Base-by-base conservation (phyloP, 345 rosid species). In the Erucastrum elatum region DNA sequence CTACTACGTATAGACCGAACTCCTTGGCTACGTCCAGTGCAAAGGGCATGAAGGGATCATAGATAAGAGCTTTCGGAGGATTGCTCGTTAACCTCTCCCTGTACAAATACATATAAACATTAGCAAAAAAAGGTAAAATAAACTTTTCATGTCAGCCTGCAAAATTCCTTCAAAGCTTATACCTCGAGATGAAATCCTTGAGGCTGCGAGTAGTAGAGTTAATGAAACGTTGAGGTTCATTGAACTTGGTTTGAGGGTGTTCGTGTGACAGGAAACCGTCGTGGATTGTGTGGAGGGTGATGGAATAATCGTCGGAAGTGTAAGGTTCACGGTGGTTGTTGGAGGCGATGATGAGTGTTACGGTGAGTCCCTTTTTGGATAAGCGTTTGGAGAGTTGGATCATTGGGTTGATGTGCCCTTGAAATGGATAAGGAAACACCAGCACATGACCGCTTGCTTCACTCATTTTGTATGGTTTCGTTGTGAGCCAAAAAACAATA, bases 11-110 rank as follows among this genome's bases (percentile, higher is more conserved):
- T 49, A 81, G 12, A 37, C 65, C 78, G 35, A 72, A 68, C 26
- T 73, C 78, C 66, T 68, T 77, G 56, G 81, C 81, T 63, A 81
- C 78, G 55, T 86, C 85, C 73, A 84, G 69, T 70, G 72, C 86
- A 88, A 88, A 86, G 2, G 86, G 74, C 83, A 86, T 21, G 26
- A 78, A 17, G 11, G 89, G 80, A 67, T 89, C 89, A 68, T 89
- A 86, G 10, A 87, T 81, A 10, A 89, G 44, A 71, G 78, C 71
- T 39, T 70, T 84, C 0, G 87, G 77, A 33, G 81, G 84, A 46
- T 33, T 67, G 5, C 34, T 62, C 29, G 82, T 71, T 46, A 68
- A 65, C 64, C 62, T 74, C 64, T 74, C 76, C 34, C 82, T 67
- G 63, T 55, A 35, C 4, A 86, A 37, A 66, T 64, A 29, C 10